Base-by-base conservation (phyloP, 257 asterid species). In the Ballota nigra region DNA sequence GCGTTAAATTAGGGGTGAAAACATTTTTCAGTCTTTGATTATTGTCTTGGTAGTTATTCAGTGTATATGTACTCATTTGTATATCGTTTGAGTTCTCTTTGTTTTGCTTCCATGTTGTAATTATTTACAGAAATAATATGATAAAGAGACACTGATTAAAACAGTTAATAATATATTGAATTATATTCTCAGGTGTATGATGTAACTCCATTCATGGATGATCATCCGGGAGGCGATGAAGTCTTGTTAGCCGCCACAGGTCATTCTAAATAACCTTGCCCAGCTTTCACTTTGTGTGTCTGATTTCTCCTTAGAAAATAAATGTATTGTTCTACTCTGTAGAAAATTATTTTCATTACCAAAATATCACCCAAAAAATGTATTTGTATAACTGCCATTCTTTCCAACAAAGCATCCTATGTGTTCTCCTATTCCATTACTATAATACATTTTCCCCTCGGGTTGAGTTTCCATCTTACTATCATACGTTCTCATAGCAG, bases 221-320 rank as follows among this genome's bases (percentile, higher is more conserved):
- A 92, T 79, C 96, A 92, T 78, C 98, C 98, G 0, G 98, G 98
- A 72, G 98, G 96, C 51, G 98, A 88, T 69, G 98, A 92, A 78
- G 97, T 92, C 72, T 71, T 92, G 85, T 87, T 90, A 45, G 75
- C 97, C 47, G 86, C 95, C 66, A 88, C 95, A 20, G 98, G 97
- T 86, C 83, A 82, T 52, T 29, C 52, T 72, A 10, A 23, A 38
- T 43, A 56, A 23, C 47, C 74, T 38, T 62, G 38, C 40, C 6
- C 38, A 4, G 8, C 13, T 19, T 8, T 34, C 58, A 43, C 24
- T 22, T 55, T 41, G 13, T 47, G 29, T 36, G 11, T 40, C 24
- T 20, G n/a, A 11, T 55, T 63, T 28, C 52, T 53, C 53, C 22
- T 16, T 58, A 20, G 51, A 31, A 34, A 33, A 58, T n/a, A 47